Evolutionary conservation across 2,329 filamentous ascomycete species (phyloP), one percentile per base, ranked within the genome.

Genomic region (Penicillium sclerotiorum): DNA sequence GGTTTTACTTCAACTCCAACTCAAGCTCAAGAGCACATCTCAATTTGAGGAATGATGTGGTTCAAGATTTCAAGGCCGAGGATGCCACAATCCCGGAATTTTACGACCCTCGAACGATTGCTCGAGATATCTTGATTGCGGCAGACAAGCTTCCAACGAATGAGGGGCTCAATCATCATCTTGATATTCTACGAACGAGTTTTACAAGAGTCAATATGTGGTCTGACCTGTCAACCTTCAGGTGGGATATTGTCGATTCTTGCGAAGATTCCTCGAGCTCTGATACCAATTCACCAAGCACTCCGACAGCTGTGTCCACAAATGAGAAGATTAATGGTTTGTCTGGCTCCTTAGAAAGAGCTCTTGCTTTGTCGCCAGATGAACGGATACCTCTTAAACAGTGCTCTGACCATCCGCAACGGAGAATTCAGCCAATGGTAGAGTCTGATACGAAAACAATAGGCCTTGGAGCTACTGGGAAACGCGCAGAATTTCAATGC

Each of bases 191-290:
- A n/a, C 25, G 17, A 1, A 12, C 13, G 9, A 30, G 20, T 12
- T 2, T 41, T 7, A 4, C 22, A 11, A 25, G 1, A 5, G 22
- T 41, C 8, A 41, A 41, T 4, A 18, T 17, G 7, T 21, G 9
- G 18, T 41, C 38, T 1, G 38, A 41, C 4, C 13, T 41, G n/a
- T 23, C 9, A 41, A 28, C 38, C 5, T 27, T 41, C 20, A 22
- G 38, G 13, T 41, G 38, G 38, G 38, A 41, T 12, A 30, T 41
- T 4, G n/a, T 41, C n/a, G 38, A 41, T 17, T n/a, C n/a, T n/a
- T n/a, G n/a, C n/a, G n/a, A n/a, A n/a, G n/a, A n/a, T n/a, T n/a
- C 38, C 38, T 25, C n/a, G 15, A 32, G 4, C 15, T 32, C 28
- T 13, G 11, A n/a, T 7, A 2, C 9, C 23, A 32, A 32, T 6